phyloP scores from a whole-genome alignment of 176 grass and related monocot genomes.

The Cenchrus fungigraminus region DNA sequence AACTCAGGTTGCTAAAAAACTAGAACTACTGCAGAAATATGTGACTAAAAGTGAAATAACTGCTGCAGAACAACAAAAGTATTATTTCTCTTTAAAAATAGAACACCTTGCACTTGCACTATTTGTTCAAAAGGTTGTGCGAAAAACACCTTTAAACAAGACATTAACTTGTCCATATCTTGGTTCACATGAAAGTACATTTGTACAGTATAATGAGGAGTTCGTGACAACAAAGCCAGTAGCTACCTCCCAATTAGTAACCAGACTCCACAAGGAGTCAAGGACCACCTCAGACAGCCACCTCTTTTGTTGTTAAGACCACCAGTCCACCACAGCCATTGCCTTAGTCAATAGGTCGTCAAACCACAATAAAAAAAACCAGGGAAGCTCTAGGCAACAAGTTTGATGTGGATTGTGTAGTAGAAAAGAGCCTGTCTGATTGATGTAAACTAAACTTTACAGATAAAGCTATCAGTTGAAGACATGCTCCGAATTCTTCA shows the following conservation, averaged over 20 bases:
- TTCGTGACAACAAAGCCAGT: background rate
- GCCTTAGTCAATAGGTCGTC: background rate
- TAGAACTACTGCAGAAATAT: background rate
- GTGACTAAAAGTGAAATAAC: background rate
- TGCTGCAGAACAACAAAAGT: background rate
- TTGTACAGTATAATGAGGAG: conserved; percentile 17
- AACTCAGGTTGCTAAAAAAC: background rate
- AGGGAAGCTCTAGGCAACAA: background rate
- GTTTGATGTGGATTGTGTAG: background rate
- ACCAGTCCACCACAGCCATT: background rate
- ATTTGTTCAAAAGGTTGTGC: background rate
- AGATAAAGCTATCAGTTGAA: conserved; percentile 15
- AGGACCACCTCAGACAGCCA: conserved; percentile 40
- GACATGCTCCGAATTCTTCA: background rate
- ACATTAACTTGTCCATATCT: background rate
- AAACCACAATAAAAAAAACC: background rate
- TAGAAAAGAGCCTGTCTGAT: conserved; percentile 4
- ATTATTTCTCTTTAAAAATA: background rate
- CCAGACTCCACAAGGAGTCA: conserved; percentile 15
- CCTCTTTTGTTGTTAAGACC: conserved; percentile 20
- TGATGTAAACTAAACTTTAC: conserved; percentile 23
- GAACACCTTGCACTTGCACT: background rate
- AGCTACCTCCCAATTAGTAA: conserved; percentile 46
- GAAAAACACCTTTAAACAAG: conserved; percentile 11
- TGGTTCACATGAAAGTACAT: conserved; percentile 28